A percentile compares a stretch with the other conserved stretches of the same genome.
These are phyloP conservation scores for Beverwykella pulmonaria DNA, from an alignment of 495 filamentous ascomycete genomes.

Conservation along the genomic window DNA sequence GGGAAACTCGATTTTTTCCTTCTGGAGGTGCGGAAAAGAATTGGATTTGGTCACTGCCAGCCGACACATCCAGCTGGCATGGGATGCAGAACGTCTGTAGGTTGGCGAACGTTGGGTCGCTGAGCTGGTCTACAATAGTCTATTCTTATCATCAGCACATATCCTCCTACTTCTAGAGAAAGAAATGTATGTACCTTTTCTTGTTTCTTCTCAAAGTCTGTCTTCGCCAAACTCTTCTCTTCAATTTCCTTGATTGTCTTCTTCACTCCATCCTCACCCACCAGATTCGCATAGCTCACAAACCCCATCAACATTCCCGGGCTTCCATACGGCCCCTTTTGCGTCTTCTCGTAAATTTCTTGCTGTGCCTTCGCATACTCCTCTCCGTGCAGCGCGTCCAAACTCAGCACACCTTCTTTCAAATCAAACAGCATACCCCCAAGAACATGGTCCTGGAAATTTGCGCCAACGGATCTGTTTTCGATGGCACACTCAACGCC, in stretches of 20 bases:
- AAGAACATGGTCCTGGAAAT: constrained; percentile 31
- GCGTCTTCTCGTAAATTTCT: constrained; percentile 37
- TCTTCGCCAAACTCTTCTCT: constrained; percentile 38
- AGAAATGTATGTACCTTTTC: constrained; percentile 24
- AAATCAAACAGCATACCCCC: constrained; percentile 14
- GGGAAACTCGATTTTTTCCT: constrained; percentile 38
- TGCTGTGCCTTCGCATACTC: constrained; percentile 30
- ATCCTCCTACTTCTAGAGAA: no score
- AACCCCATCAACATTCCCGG: constrained; percentile 45
- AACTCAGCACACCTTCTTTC: not conserved
- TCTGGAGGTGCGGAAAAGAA: constrained; percentile 7
- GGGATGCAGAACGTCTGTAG: constrained; percentile 10
- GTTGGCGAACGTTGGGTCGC: constrained; percentile 4
- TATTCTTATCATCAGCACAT: not conserved
- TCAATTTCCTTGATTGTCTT: constrained; percentile 37
- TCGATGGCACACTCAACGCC: constrained; percentile 13
- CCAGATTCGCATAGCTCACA: constrained; percentile 37
- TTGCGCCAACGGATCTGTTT: constrained; percentile 14
- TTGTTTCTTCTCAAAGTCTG: constrained; percentile 40
- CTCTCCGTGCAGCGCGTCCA: constrained; percentile 29
- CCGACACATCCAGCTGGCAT: constrained; percentile 22
- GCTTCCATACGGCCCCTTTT: constrained; percentile 38
- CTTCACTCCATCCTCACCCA: constrained; percentile 32
- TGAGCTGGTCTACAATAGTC: not conserved
- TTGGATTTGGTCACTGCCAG: constrained; percentile 28